Evolutionary conservation across 2,329 filamentous ascomycete genomes (phyloP).

Genomic region (Hypoxylon sp.): DNA sequence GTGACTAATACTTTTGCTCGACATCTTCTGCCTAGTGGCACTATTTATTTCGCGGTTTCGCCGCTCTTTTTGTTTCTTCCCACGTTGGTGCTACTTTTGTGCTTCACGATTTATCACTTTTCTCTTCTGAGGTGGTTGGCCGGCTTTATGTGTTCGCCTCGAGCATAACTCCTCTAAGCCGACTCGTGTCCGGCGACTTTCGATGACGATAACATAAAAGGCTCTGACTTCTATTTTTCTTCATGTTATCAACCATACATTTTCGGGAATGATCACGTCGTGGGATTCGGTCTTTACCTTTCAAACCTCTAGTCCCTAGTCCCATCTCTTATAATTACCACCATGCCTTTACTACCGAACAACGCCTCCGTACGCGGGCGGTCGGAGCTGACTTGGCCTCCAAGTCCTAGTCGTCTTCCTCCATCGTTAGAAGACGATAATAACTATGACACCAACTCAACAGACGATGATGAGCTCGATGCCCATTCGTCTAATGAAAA

Average conservation of each 20-base stretch:
- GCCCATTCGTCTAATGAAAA: conserved; percentile 57
- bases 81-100: conserved; percentile 32
- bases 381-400: conserved; percentile 59
- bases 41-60: conserved; percentile 41
- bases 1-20: conserved; percentile 45
- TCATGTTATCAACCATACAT: conserved; percentile 15
- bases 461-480: conserved; percentile 54
- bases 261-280: conserved; percentile 31
- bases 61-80: conserved; percentile 23
- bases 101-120: conserved; percentile 37
- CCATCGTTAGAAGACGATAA: conserved; percentile 53
- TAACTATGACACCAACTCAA: conserved; percentile 52
- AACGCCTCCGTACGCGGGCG: conserved; percentile 44
- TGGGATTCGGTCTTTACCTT: conserved; percentile 22
- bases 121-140: conserved; percentile 31
- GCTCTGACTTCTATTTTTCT: conserved; percentile 20
- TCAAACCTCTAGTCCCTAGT: conserved; percentile 11
- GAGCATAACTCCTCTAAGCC: conserved; percentile 37
- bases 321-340: conserved; percentile 28
- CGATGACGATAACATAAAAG: conserved; percentile 28
- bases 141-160: conserved; percentile 30
- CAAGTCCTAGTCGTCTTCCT: conserved; percentile 58
- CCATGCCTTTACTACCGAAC: conserved; percentile 43
- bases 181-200: conserved; percentile 41
- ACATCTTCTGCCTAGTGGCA: conserved; percentile 41